Base-by-base conservation (phyloP, 169 alveolate genomes). In the Cryptosporidium baileyi region DNA sequence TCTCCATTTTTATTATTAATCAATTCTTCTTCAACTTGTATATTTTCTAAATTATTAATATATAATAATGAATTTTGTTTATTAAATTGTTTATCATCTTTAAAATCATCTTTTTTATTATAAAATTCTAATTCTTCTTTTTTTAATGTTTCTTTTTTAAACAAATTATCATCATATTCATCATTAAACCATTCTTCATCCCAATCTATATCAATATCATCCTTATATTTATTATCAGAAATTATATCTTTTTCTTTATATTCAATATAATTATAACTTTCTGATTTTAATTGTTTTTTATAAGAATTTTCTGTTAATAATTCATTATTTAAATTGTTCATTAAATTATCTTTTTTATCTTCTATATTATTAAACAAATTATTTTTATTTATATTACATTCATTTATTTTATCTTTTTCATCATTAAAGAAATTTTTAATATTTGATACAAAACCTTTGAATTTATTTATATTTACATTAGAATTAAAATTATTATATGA, bases 371-470 rank as follows among this genome's bases (percentile, higher is more conserved):
- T 49, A 9, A n/a, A 45, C 41, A 61, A 51, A 2, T 30, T 51
- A 15, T 41, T 47, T 40, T 88, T 82, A 67, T 67, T 36, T 43
- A 51, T 80, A 54, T 67, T 80, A 67, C 63, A 80, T 15, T 88
- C 54, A 13, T 63, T 41, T 17, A 36, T 52, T 61, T 80, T 80
- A 54, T 2, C 62, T 63, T 81, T 60, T 60, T 38, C 80, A 54
- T 63, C 88, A 61, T 47, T 89, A 85, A 44, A 67, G 61, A 44
- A 89, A 63, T 88, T 67, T 79, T 82, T 63, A 61, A 44, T 41
- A 61, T 59, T 65, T 57, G 88, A 67, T 47, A 80, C 81, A 44
- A 79, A 81, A 80, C 82, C 81, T 34, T 60, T 61, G 65, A 81
- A 89, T 63, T 67, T 38, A 28, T 36, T 30, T 7, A 17, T 28